Evolutionary conservation across 305 asterid genomes (phyloP).

Genomic region (Stenogyne calaminthoides): DNA sequence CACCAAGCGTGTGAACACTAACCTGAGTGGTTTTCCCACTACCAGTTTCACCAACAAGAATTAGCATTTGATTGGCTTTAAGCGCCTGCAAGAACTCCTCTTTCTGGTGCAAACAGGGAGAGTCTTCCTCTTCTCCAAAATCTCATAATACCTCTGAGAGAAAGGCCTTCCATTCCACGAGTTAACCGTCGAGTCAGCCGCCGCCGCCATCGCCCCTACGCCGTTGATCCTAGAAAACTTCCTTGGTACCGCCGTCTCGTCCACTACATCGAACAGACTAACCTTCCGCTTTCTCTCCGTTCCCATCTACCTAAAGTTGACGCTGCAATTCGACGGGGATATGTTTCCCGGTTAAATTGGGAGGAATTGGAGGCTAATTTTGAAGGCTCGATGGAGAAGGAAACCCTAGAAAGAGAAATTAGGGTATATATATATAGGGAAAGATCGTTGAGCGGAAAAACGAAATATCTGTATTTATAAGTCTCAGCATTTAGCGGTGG

Average conservation of each 20-base stretch:
- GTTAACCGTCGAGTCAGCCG: constrained; percentile 47
- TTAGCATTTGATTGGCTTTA: constrained; percentile 63
- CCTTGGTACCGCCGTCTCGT: constrained; percentile 55
- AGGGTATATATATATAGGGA: constrained; percentile 31
- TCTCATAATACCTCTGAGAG: constrained; percentile 77
- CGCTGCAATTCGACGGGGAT: constrained; percentile 15
- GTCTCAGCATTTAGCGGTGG: not conserved
- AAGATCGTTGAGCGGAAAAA: not conserved
- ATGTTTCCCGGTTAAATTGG: constrained; percentile 20
- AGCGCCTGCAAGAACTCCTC: constrained; percentile 81
- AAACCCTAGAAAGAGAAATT: constrained; percentile 35
- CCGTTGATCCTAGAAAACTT: constrained; percentile 67
- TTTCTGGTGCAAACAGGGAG: constrained; percentile 97
- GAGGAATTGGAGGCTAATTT: not conserved
- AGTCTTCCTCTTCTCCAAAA: constrained; percentile 82
- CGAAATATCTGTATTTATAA: not conserved
- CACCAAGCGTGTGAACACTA: constrained; percentile 25
- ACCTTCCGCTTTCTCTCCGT: constrained; percentile 97
- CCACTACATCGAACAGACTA: constrained; percentile 93
- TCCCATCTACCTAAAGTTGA: constrained; percentile 54
- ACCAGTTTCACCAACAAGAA: constrained; percentile 98
- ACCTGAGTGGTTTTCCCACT: constrained; percentile 99
- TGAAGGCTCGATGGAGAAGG: not conserved
- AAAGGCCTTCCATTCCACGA: constrained; percentile 74
- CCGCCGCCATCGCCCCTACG: constrained; percentile 28